Evolutionary conservation across 1,284 basidiomycete species (phyloP).

Genomic region (Tremellales sp.): DNA sequence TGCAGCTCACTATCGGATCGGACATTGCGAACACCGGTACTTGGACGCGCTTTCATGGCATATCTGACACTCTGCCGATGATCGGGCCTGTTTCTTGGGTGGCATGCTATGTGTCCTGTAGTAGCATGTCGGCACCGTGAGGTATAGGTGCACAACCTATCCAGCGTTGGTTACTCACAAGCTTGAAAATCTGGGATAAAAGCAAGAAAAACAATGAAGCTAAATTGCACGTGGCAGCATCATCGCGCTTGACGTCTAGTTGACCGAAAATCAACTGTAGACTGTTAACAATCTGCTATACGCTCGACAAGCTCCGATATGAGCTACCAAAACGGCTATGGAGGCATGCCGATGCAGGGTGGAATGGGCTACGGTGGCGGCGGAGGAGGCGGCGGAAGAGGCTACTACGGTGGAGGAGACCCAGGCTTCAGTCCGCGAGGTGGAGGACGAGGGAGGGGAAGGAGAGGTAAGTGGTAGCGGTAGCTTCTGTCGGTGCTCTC

Average conservation of each 20-base stretch:
- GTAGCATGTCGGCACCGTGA: neutral
- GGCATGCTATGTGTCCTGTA: neutral
- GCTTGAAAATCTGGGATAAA: conserved; percentile 11
- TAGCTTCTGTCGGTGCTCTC: neutral
- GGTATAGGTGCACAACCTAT: neutral
- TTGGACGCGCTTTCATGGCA: conserved; percentile 33
- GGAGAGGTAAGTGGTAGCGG: conserved; percentile 12
- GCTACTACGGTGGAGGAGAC: conserved; percentile 12
- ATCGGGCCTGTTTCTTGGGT: conserved; percentile 3
- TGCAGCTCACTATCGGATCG: conserved; percentile 39
- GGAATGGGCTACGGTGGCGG: conserved; percentile 17
- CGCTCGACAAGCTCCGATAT: conserved; percentile 8
- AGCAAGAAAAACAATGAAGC: conserved; percentile 1
- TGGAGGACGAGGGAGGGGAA: conserved; percentile 14
- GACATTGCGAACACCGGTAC: conserved; percentile 44
- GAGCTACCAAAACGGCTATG: conserved; percentile 35
- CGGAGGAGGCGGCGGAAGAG: conserved; percentile 10
- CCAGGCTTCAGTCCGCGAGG: conserved; percentile 10
- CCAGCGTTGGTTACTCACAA: neutral
- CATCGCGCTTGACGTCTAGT: too few relatives aligned
- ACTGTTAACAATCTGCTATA: neutral
- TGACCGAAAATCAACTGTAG: neutral
- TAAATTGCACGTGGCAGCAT: too few relatives aligned
- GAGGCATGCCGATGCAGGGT: conserved; percentile 10
- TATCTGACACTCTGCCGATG: conserved; percentile 22